These are phyloP conservation scores for Purpureocillium takamizusanense DNA, from an alignment of 2,329 filamentous ascomycete species.

Conservation along the genomic window DNA sequence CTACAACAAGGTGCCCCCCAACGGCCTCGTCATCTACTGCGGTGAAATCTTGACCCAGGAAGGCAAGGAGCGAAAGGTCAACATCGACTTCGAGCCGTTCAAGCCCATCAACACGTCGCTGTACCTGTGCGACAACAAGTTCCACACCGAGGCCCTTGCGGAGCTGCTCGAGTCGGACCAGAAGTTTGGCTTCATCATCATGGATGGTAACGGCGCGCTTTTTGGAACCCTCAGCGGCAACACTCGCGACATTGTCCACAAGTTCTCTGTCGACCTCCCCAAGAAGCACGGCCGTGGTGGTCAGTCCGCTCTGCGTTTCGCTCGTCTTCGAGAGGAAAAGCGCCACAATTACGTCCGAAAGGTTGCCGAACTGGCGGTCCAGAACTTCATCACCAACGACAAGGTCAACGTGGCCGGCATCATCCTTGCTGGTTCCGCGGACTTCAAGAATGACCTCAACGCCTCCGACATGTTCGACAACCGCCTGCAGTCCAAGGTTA, in stretches of 20 bases:
- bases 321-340: constrained; percentile 98
- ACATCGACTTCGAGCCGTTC: constrained; percentile 99
- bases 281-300: constrained; percentile 99
- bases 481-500: constrained; percentile 87
- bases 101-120: constrained; percentile 99
- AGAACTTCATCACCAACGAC: constrained; percentile 97
- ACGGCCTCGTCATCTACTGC: constrained; percentile 96
- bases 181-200: constrained; percentile 99
- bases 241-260: constrained; percentile 92
- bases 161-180: constrained; percentile 98
- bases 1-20: constrained; percentile 97
- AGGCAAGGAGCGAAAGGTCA: constrained; percentile 98
- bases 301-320: constrained; percentile 98
- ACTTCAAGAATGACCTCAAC: constrained; percentile 99
- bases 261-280: constrained; percentile 95
- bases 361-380: constrained; percentile 92
- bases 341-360: constrained; percentile 99
- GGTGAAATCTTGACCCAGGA: constrained; percentile 99
- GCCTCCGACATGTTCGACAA: constrained; percentile 95
- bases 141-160: constrained; percentile 94
- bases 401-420: constrained; percentile 96
- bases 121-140: constrained; percentile 99
- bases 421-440: constrained; percentile 91
- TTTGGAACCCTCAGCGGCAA: constrained; percentile 97
- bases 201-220: constrained; percentile 97